Evolutionary conservation across 2,329 filamentous ascomycete species (phyloP).

Genomic region (Aspergillus udagawae): DNA sequence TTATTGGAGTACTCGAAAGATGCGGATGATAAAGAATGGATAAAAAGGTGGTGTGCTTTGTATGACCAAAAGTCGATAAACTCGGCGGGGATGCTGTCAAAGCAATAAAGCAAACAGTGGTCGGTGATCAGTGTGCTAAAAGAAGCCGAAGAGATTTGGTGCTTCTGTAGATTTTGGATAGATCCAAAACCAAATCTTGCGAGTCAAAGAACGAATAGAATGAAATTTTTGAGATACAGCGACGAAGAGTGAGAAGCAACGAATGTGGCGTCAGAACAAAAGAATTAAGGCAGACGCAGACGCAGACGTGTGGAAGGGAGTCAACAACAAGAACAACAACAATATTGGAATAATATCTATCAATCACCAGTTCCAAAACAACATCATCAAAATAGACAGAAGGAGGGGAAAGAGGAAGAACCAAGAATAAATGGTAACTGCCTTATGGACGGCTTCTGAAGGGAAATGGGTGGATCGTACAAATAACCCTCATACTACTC

Average conservation of each 20-base stretch:
- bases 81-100: not conserved
- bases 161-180: not conserved
- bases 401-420: not conserved
- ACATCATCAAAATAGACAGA: not conserved
- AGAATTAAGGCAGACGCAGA: not conserved
- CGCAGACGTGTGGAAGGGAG: not conserved
- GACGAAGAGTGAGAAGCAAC: not conserved
- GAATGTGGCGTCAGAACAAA: not conserved
- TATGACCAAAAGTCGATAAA: not conserved
- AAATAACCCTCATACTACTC: not conserved
- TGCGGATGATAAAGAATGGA: not conserved
- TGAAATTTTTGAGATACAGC: not conserved
- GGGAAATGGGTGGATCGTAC: not conserved
- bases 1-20: not conserved
- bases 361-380: not conserved
- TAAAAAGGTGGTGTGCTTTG: not conserved
- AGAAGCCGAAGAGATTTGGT: not conserved
- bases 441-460: not conserved
- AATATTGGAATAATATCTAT: not conserved
- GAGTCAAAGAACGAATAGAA: not conserved
- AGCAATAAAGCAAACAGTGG: not conserved
- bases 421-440: not conserved
- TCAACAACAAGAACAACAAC: not conserved
- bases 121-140: not conserved
- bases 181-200: not conserved